Percentiles rank a stretch among this genome's conserved stretches.
Evolutionary conservation across 73 alveolate species (phyloP).

Genomic region (Blepharisma stoltei): DNA sequence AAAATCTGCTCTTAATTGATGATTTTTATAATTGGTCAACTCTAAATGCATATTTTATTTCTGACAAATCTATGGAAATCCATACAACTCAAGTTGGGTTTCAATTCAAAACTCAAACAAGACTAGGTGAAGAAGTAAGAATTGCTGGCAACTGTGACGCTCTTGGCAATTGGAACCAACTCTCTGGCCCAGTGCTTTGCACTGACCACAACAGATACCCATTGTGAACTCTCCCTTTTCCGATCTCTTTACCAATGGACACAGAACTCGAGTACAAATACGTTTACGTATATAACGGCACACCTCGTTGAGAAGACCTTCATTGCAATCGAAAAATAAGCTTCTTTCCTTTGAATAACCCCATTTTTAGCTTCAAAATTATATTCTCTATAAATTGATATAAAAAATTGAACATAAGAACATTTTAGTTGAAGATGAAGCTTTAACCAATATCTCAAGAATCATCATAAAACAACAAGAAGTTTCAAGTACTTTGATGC

Average conservation of each 20-base stretch:
- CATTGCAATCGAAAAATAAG: background rate
- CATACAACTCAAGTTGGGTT: no score
- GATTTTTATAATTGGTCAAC: no score
- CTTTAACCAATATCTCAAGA: background rate
- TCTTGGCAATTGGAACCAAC: conserved; percentile 21
- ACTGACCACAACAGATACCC: background rate
- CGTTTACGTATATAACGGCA: background rate
- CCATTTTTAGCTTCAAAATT: no score
- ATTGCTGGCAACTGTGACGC: conserved; percentile 26
- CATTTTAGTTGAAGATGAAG: background rate
- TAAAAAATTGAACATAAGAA: background rate
- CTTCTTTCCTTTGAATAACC: no score
- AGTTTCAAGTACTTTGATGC: background rate
- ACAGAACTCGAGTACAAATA: conserved; percentile 21
- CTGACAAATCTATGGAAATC: no score
- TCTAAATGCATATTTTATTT: no score
- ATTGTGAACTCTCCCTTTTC: background rate
- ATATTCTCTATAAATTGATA: no score
- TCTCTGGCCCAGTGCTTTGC: background rate
- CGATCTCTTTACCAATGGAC: background rate
- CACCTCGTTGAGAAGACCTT: background rate
- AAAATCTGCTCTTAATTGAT: no score
- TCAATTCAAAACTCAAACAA: background rate
- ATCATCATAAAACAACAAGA: background rate
- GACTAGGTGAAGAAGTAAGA: background rate